phyloP scores from a whole-genome alignment of 305 asterid species.

The Fraxinus velutina region DNA sequence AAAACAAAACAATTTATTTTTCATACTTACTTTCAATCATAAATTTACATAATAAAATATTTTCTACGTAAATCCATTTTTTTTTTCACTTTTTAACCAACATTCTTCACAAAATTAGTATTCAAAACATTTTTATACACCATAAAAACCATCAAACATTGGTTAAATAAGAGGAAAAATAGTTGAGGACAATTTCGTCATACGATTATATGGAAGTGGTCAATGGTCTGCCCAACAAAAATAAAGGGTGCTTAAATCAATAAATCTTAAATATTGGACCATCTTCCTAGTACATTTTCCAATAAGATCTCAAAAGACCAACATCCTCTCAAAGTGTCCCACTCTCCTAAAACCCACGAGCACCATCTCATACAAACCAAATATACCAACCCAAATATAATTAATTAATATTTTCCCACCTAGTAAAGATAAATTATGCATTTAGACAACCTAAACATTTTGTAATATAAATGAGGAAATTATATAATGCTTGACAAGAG shows the following conservation, averaged over 20 bases:
- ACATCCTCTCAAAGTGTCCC: conserved; percentile 64
- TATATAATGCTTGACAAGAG: neutral
- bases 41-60: too few relatives aligned
- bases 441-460: neutral
- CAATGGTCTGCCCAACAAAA: neutral
- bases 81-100: too few relatives aligned
- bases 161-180: neutral
- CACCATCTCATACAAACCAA: conserved; percentile 33
- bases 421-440: neutral
- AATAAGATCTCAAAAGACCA: conserved; percentile 62
- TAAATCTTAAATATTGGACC: conserved; percentile 44
- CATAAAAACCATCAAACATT: too few relatives aligned
- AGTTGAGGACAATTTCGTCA: neutral
- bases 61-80: too few relatives aligned
- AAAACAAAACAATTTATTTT: too few relatives aligned
- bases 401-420: neutral
- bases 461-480: neutral
- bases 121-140: too few relatives aligned
- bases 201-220: neutral
- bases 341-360: conserved; percentile 78
- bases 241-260: neutral
- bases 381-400: conserved; percentile 15
- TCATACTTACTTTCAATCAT: too few relatives aligned
- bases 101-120: too few relatives aligned
- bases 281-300: conserved; percentile 41